These are phyloP conservation scores for Syncephalastrum monosporum DNA, from an alignment of 371 early-diverging fungal species.

Conservation along the genomic window DNA sequence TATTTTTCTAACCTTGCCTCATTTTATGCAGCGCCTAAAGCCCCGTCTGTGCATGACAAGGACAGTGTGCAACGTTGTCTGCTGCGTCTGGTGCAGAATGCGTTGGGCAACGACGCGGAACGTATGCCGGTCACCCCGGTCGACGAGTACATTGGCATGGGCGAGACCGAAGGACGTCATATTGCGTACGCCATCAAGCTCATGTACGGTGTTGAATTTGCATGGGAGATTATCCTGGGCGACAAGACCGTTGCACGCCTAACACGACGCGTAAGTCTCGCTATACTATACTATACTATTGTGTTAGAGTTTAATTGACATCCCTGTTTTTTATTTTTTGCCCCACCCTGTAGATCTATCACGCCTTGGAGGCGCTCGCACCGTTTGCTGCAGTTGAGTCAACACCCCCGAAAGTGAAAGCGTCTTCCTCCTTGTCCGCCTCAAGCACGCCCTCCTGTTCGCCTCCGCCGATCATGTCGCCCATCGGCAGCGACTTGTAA, in stretches of 20 bases:
- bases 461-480: no score
- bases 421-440: no score
- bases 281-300: not conserved
- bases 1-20: conserved; percentile 13
- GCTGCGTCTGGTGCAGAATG: conserved; percentile 34
- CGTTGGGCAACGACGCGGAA: conserved; percentile 45
- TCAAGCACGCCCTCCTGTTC: no score
- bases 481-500: no score
- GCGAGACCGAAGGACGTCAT: conserved; percentile 69
- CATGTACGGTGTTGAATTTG: conserved; percentile 85
- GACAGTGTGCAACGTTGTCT: conserved; percentile 24
- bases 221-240: conserved; percentile 75
- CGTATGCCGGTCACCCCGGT: conserved; percentile 53
- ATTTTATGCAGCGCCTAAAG: conserved; percentile 4
- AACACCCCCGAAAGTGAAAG: no score
- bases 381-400: conserved; percentile 21
- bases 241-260: conserved; percentile 52
- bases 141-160: conserved; percentile 62
- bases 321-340: not conserved
- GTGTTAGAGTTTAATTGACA: not conserved
- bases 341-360: conserved; percentile 18
- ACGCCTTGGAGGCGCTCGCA: conserved; percentile 37
- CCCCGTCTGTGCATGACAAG: conserved; percentile 12
- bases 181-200: conserved; percentile 78
- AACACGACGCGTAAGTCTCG: conserved; percentile 36